Evolutionary conservation across 2,329 filamentous ascomycete species (phyloP).

Genomic region (Monosporascus cannonballus): DNA sequence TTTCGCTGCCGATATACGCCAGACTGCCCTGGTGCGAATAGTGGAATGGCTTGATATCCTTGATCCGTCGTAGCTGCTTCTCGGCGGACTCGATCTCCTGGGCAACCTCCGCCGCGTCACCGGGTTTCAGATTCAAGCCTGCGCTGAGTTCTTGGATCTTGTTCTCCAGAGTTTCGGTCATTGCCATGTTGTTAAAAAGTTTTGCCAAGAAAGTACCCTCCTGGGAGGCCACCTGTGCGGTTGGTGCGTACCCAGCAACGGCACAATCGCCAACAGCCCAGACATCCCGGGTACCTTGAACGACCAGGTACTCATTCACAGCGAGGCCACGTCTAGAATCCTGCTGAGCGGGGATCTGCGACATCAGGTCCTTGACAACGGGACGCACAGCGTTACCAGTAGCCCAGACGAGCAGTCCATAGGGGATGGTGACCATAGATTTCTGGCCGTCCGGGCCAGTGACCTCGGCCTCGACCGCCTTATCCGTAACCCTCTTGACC

Average conservation of each 20-base stretch:
- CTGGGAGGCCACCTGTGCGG: conserved; percentile 92
- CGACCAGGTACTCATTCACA: conserved; percentile 97
- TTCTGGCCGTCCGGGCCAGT: conserved; percentile 80
- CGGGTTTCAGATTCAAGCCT: conserved; percentile 53
- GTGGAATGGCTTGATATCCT: conserved; percentile 95
- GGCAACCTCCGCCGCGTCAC: conserved; percentile 61
- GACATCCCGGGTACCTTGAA: conserved; percentile 93
- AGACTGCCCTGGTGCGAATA: conserved; percentile 97
- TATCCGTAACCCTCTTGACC: conserved; percentile 95
- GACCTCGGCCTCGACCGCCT: conserved; percentile 84
- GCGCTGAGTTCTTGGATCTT: conserved; percentile 66
- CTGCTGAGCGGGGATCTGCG: conserved; percentile 87
- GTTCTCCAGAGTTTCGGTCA: conserved; percentile 75
- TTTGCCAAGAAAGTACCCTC: conserved; percentile 92
- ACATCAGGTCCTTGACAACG: conserved; percentile 86
- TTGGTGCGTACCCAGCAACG: conserved; percentile 94
- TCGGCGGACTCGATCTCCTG: conserved; percentile 79
- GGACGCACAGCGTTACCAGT: conserved; percentile 92
- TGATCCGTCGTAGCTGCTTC: conserved; percentile 80
- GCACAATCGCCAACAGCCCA: conserved; percentile 98
- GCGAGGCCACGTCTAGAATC: conserved; percentile 90
- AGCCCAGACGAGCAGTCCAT: conserved; percentile 95
- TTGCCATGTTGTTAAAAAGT: conserved; percentile 98
- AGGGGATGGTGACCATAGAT: conserved; percentile 74
- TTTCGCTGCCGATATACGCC: conserved; percentile 97